Evolutionary conservation across 2,329 filamentous ascomycete species (phyloP).

Genomic region (Fusarium nodosum): DNA sequence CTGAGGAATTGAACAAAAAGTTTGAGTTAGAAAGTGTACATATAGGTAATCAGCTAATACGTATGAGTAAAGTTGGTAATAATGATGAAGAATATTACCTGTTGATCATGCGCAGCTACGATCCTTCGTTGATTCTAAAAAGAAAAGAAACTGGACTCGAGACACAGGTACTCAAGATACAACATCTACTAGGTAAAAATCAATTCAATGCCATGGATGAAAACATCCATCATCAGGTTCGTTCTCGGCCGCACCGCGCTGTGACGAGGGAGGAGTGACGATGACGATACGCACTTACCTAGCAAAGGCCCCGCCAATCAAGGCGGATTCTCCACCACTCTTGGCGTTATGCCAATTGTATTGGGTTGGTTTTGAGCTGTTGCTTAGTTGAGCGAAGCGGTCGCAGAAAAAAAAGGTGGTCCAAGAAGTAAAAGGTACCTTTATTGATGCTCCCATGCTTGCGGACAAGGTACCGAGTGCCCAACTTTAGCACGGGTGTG

Average conservation of each 20-base stretch:
- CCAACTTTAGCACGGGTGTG: conserved; percentile 44
- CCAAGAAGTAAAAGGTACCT: neutral
- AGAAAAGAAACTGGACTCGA: neutral
- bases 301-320: conserved; percentile 47
- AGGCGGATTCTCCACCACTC: conserved; percentile 46
- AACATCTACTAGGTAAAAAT: neutral
- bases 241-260: conserved; percentile 34
- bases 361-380: conserved; percentile 39
- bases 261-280: conserved; percentile 26
- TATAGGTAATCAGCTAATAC: neutral
- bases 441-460: conserved; percentile 1
- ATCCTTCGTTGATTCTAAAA: too few relatives aligned
- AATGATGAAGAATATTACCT: conserved; percentile 5
- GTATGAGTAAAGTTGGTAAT: conserved; percentile 4
- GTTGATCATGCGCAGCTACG: neutral
- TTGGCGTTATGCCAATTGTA: conserved; percentile 44
- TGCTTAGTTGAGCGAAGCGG: conserved; percentile 41
- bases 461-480: conserved; percentile 42
- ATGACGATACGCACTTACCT: conserved; percentile 50
- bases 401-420: conserved; percentile 31
- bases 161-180: neutral
- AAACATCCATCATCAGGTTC: conserved; percentile 14
- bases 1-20: conserved; percentile 28
- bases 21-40: conserved; percentile 15
- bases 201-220: neutral